Conservation (phyloP, 352 stramenopile species). For the Pelagophyceae sp. region DNA sequence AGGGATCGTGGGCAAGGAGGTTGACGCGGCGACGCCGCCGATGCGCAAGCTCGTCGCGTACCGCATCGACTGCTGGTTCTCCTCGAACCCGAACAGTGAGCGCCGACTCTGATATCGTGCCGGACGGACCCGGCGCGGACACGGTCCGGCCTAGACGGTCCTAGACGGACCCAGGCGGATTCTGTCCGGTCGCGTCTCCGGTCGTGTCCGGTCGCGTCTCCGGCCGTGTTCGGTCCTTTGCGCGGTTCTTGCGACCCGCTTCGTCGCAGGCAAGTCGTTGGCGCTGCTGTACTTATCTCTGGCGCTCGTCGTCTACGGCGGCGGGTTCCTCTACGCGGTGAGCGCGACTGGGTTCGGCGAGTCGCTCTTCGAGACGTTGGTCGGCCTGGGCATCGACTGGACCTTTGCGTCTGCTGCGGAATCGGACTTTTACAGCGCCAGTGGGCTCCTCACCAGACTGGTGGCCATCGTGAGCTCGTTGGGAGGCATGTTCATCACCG, state of each 20-base stretch:
- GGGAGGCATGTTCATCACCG: slow-evolving; percentile 59
- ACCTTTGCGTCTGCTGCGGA: not conserved
- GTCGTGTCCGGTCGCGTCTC: no score
- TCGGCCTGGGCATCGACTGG: slow-evolving; percentile 1
- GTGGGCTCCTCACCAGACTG: not conserved
- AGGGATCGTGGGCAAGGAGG: no score
- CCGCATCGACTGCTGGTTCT: slow-evolving; percentile 15
- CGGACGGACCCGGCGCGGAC: no score
- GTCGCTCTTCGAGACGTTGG: not conserved
- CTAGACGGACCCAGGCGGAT: no score
- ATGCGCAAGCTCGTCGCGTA: not conserved
- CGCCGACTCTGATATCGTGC: no score
- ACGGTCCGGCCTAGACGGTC: no score
- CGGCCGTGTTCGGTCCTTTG: no score
- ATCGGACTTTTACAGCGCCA: not conserved
- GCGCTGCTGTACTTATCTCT: slow-evolving; percentile 9
- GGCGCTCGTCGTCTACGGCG: not conserved
- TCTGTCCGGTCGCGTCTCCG: no score
- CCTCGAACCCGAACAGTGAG: slow-evolving; percentile 1
- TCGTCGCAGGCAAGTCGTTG: no score
- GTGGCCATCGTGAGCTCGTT: not conserved
- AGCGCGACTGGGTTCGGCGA: not conserved
- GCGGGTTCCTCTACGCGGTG: slow-evolving; percentile 4
- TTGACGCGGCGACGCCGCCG: not conserved
- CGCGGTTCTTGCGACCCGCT: no score